Evolutionary conservation across 1,284 basidiomycete genomes (phyloP).

Genomic region (Ustilago tritici): DNA sequence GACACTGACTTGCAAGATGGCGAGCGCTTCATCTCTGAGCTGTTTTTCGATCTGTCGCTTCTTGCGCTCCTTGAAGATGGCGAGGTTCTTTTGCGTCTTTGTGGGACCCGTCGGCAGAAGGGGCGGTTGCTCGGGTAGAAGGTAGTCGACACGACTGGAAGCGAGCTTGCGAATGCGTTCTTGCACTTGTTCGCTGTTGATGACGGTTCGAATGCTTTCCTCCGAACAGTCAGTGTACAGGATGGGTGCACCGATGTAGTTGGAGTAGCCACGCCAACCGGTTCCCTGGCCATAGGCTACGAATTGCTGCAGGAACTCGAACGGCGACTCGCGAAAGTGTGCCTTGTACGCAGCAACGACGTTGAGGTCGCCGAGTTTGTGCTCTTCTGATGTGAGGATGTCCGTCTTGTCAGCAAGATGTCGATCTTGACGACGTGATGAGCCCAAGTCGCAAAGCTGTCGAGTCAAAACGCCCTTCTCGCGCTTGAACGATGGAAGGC

Average conservation of each 20-base stretch:
- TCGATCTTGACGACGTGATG: conserved; percentile 29
- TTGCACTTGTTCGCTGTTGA: conserved; percentile 60
- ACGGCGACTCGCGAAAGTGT: conserved; percentile 62
- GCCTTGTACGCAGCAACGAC: conserved; percentile 65
- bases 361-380: conserved; percentile 59
- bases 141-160: conserved; percentile 45
- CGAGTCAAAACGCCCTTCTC: conserved; percentile 20
- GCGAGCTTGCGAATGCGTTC: conserved; percentile 57
- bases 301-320: conserved; percentile 61
- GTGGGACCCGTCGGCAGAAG: conserved; percentile 33
- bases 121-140: conserved; percentile 39
- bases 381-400: conserved; percentile 43
- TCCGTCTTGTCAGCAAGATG: conserved; percentile 28
- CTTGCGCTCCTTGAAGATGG: conserved; percentile 55
- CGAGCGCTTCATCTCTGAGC: conserved; percentile 55
- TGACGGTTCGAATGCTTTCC: conserved; percentile 54
- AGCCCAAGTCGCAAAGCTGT: conserved; percentile 45
- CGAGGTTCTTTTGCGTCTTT: conserved; percentile 46
- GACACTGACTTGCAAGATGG: conserved; percentile 53
- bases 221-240: conserved; percentile 57
- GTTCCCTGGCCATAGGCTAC: conserved; percentile 62
- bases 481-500: conserved; percentile 13
- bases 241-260: conserved; percentile 65
- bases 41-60: conserved; percentile 60
- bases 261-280: conserved; percentile 63